Base-by-base conservation (phyloP, 1,284 basidiomycete genomes). In the Volvariella volvacea region DNA sequence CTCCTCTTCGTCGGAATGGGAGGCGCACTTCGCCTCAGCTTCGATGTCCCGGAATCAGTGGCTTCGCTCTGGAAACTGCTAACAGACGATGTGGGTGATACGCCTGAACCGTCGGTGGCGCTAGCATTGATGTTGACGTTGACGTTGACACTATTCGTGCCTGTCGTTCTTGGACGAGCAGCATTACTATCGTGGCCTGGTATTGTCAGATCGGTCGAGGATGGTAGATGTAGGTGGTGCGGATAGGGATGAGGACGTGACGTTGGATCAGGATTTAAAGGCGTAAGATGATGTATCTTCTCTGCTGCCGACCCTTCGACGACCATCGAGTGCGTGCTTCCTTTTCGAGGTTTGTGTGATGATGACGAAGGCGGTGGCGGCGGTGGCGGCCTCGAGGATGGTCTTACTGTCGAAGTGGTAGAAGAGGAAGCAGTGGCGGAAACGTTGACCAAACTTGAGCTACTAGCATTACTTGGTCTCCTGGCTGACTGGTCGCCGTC, bases 381-480 rank as follows among this genome's bases (percentile, higher is more conserved):
- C 54, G 28, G 48, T 50, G 48, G 51, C 49, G 17, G 53, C 56
- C 50, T 45, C 63, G 39, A 8, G 19, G 45, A 36, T 28, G 12
- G 25, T 28, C 25, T 28, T 28, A 41, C 33, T 12, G 54, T 49
- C 22, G 50, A 30, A 12, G 44, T 41, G 21, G 19, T 44, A 19
- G 48, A 38, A 19, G 41, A 28, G 10, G 47, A 45, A 9, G 60
- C 43, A 8, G 62, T 52, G 0, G 71, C 57, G 4, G 62, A 58
- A 9, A 73, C 67, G n/a, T 49, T 54, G 1, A 55, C 49, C 12
- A 83, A 58, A 52, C 77, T 80, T 28, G 63, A 55, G 12, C 71
- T 56, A 52, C 80, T 83, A 31, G 74, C 74, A 47, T 70, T 73
- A 55, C 71, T 76, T 9, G 68, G 60, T 28, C 68, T 63, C 28